Evolutionary conservation across 148 eudicot species (phyloP).

Genomic region (Arbutus unedo): DNA sequence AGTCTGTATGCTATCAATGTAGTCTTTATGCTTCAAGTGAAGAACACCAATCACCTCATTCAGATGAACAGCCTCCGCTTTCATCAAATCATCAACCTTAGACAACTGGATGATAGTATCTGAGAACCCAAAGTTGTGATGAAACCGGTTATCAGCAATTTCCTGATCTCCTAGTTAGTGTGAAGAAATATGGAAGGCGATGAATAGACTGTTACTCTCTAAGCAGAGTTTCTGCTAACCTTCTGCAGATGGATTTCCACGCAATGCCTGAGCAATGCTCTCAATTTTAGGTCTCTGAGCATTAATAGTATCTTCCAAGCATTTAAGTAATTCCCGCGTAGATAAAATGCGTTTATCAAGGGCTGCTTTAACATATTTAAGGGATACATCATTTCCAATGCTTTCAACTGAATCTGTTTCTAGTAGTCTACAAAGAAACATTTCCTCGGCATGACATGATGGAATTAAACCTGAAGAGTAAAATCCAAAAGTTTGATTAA

Average conservation of each 20-base stretch:
- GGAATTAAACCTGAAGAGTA: conserved; percentile 47
- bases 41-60: conserved; percentile 56
- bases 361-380: conserved; percentile 47
- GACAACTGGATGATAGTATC: conserved; percentile 43
- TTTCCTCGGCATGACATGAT: conserved; percentile 71
- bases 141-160: not conserved
- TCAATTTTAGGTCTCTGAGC: conserved; percentile 43
- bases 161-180: not conserved
- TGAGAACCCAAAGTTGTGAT: conserved; percentile 28
- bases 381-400: conserved; percentile 31
- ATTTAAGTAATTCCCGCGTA: conserved; percentile 52
- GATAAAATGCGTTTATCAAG: conserved; percentile 57
- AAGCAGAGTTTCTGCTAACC: conserved; percentile 44
- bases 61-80: conserved; percentile 59
- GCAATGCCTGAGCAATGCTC: conserved; percentile 44
- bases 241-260: conserved; percentile 55
- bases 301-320: conserved; percentile 54
- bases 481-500: conserved; percentile 19
- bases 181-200: not conserved
- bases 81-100: conserved; percentile 57
- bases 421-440: conserved; percentile 75
- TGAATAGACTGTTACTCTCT: conserved; percentile 2
- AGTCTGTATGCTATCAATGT: conserved; percentile 51
- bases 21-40: conserved; percentile 65
- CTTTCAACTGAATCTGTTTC: conserved; percentile 41